These are phyloP conservation scores for Xylariaceae sp. DNA, from an alignment of 2,329 filamentous ascomycete genomes.

Conservation along the genomic window DNA sequence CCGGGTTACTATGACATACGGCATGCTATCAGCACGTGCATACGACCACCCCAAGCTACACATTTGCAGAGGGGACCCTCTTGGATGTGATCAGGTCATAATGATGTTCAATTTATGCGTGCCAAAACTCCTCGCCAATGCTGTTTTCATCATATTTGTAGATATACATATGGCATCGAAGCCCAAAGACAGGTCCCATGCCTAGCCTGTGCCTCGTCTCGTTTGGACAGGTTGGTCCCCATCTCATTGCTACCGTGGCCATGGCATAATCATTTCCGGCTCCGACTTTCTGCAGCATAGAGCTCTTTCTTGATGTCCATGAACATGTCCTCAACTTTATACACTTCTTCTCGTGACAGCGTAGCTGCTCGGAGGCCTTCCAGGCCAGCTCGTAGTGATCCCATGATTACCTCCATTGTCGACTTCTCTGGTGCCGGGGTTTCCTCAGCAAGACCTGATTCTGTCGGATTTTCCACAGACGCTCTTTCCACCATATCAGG, in stretches of 20 bases:
- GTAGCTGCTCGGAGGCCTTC: conserved; percentile 54
- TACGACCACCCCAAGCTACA: too few relatives aligned
- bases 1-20: too few relatives aligned
- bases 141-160: background rate
- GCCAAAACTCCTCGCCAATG: conserved; percentile 12
- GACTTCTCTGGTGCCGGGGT: conserved; percentile 21
- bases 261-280: conserved; percentile 20
- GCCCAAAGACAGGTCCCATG: background rate
- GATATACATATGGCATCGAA: too few relatives aligned
- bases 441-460: conserved; percentile 6
- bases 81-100: too few relatives aligned
- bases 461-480: background rate
- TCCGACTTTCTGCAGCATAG: conserved; percentile 64
- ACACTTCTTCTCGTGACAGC: conserved; percentile 61
- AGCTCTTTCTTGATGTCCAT: conserved; percentile 74
- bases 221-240: too few relatives aligned
- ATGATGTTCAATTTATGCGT: background rate
- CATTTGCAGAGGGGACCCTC: too few relatives aligned
- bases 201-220: too few relatives aligned
- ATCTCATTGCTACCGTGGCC: background rate
- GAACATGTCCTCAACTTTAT: conserved; percentile 71
- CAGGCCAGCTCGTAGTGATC: conserved; percentile 51
- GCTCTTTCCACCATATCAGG: conserved; percentile 3
- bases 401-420: conserved; percentile 46
- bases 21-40: too few relatives aligned